Evolutionary conservation across 352 stramenopile genomes (phyloP).

Genomic region (Globisporangium cystogenes): DNA sequence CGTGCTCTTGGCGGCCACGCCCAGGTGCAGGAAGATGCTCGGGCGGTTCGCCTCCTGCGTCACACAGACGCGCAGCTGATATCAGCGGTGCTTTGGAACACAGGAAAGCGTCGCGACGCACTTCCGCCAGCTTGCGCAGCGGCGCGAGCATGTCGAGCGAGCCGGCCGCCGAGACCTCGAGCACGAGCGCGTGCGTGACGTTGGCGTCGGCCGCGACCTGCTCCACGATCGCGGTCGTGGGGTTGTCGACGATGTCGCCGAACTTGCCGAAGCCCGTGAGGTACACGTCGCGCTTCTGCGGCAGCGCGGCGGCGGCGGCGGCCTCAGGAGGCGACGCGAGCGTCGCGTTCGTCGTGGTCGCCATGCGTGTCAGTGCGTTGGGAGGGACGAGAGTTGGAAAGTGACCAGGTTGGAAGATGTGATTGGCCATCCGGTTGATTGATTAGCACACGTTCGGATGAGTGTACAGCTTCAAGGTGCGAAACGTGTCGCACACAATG

Average conservation of each 20-base stretch:
- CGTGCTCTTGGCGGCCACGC: conserved; percentile 39
- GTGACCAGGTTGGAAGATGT: too few species aligned
- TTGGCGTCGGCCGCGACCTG: conserved; percentile 50
- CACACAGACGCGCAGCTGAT: neutral
- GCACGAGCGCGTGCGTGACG: conserved; percentile 57
- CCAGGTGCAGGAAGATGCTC: conserved; percentile 72
- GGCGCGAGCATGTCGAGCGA: conserved; percentile 31
- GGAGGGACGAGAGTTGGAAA: too few species aligned
- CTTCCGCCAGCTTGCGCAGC: conserved; percentile 30
- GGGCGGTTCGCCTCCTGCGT: conserved; percentile 36
- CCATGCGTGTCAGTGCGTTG: neutral
- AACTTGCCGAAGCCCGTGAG: conserved; percentile 85
- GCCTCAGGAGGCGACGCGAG: neutral
- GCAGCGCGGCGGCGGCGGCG: neutral
- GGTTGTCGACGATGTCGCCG: conserved; percentile 74
- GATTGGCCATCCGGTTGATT: too few species aligned
- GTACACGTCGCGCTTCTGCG: conserved; percentile 53
- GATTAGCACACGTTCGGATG: too few species aligned
- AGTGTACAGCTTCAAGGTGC: too few species aligned
- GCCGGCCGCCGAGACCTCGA: conserved; percentile 61
- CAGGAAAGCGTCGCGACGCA: conserved; percentile 5
- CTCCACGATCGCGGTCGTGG: conserved; percentile 59
- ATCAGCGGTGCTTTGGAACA: neutral
- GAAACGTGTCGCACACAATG: too few species aligned
- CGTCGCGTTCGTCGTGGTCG: conserved; percentile 13